Base-by-base conservation (phyloP, 2,329 filamentous ascomycete species). In the Cytospora piceae region DNA sequence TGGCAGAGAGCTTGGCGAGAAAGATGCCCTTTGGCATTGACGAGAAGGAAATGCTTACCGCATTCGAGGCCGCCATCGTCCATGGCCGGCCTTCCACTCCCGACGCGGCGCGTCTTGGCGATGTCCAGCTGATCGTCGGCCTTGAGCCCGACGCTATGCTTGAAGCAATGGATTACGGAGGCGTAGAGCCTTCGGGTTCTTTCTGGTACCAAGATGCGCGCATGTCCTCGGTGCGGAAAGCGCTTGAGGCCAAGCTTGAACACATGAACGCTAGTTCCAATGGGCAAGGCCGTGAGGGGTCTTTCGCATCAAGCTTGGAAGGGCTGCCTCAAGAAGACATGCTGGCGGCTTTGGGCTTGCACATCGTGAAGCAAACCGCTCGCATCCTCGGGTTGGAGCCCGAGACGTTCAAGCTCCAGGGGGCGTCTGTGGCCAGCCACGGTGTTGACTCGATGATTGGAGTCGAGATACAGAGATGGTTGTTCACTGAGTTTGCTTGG, bases 21-120 rank as follows among this genome's bases (percentile, higher is more conserved):
- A 65, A 63, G 27, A 66, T 64, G 22, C 63, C 69, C 39, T 66
- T 66, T 49, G 66, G 65, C 20, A 69, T 68, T 29, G 37, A 66
- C 56, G 66, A 70, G 53, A 32, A 58, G 12, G 39, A 63, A 8
- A 31, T 71, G 27, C 67, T 71, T 7, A 15, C 67, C 4, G 52
- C 69, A 4, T 68, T 73, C 15, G 72, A 66, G 20, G 69, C 67
- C 8, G 68, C 69, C 11, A 70, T 73, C 11, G 12, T 14, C 6
- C 39, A 46, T 12, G 11, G 11, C 11, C 39, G 39, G 14, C 39
- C 39, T 46, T 46, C 39, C 11, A 46, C 39, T n/a, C 11, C 20
- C 39, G 12, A 12, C 14, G 12, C 20, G 7, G 7, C n/a, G 6
- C 11, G 14, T n/a, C 39, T 15, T n/a, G 20, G 7, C 39, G 11